Conservation (phyloP, 2,329 filamentous ascomycete species). For the Colletotrichum abscissum region DNA sequence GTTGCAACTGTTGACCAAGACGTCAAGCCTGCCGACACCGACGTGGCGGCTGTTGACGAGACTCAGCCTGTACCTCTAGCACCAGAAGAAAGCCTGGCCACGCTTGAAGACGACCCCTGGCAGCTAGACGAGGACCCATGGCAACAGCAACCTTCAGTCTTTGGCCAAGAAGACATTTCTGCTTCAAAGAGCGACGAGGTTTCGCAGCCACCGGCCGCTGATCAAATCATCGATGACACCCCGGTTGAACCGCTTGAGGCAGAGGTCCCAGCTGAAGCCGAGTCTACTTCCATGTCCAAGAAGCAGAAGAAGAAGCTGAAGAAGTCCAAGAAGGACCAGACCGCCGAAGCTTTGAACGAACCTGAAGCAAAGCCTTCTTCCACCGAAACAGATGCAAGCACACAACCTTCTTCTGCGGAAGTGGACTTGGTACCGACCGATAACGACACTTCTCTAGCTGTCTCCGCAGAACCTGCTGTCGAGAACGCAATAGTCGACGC, state of each 20-base stretch:
- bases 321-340: constrained; percentile 34
- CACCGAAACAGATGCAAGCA: background rate
- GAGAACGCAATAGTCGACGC: background rate
- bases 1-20: background rate
- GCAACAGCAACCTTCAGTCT: background rate
- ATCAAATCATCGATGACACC: background rate
- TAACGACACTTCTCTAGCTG: background rate
- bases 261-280: background rate
- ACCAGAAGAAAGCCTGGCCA: background rate
- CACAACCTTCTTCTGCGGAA: background rate
- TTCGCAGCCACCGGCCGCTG: background rate
- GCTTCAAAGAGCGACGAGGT: background rate
- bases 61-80: background rate
- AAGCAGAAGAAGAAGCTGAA: constrained; percentile 40
- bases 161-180: background rate
- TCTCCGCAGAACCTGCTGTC: background rate
- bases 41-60: background rate
- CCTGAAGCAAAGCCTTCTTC: constrained; percentile 14
- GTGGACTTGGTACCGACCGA: background rate
- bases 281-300: constrained; percentile 27
- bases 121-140: background rate
- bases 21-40: background rate
- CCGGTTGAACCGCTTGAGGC: background rate
- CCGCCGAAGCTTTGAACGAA: constrained; percentile 14
- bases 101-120: background rate